Evolutionary conservation across 495 filamentous ascomycete species (phyloP).

Genomic region (Penicillium robsamsonii): DNA sequence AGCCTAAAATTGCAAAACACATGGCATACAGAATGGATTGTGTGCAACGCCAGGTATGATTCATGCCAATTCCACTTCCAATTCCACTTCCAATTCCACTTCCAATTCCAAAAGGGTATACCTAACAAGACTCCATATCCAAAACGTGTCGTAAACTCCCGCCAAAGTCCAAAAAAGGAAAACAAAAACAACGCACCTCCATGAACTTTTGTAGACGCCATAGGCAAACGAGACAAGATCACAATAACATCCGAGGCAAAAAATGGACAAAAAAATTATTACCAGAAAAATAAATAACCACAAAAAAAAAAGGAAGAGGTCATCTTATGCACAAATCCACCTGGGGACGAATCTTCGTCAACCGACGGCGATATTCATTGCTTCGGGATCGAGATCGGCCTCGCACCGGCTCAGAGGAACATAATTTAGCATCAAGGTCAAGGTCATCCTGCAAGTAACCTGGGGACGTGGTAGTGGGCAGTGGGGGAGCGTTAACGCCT

Average conservation of each 20-base stretch:
- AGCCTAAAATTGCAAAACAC: neutral
- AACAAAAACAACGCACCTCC: neutral
- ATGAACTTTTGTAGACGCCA: constrained; percentile 9
- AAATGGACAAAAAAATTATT: neutral
- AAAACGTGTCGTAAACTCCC: constrained; percentile 3
- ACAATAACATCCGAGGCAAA: constrained; percentile 7
- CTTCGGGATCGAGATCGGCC: constrained; percentile 35
- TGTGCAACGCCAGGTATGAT: constrained; percentile 6
- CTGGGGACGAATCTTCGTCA: constrained; percentile 23
- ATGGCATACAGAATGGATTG: neutral
- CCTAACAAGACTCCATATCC: constrained; percentile 7
- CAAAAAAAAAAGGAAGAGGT: constrained; percentile 16
- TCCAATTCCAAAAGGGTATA: constrained; percentile 17
- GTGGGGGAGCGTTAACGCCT: constrained; percentile 18
- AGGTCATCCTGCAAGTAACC: constrained; percentile 13
- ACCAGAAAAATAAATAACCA: constrained; percentile 13
- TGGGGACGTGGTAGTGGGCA: constrained; percentile 24
- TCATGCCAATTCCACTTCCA: constrained; percentile 6
- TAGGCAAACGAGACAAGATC: neutral
- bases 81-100: constrained; percentile 10
- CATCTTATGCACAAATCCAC: constrained; percentile 20
- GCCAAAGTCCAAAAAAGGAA: neutral
- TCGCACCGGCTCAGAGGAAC: constrained; percentile 20
- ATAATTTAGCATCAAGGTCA: constrained; percentile 6
- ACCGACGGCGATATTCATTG: constrained; percentile 26